Evolutionary conservation across 2,329 filamentous ascomycete species (phyloP), one percentile per base, ranked within the genome.

Genomic region (Paradendryphiella salina): DNA sequence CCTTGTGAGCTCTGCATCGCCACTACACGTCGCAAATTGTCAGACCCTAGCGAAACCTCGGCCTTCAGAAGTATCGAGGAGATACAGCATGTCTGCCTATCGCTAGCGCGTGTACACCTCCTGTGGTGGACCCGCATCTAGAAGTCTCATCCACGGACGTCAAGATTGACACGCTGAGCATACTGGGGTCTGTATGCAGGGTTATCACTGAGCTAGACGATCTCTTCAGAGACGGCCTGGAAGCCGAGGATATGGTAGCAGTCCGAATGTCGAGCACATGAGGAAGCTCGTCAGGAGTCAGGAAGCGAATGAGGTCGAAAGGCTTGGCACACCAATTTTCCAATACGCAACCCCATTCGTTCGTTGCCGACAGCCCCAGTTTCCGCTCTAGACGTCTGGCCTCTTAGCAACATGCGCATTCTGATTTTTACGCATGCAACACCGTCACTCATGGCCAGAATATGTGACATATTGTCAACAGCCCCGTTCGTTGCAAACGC

Each of bases 151-250:
- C 20, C 33, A 46, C 29, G 46, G 50, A 55, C 37, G 50, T 58
- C 42, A 35, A 52, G 32, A 50, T 51, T 53, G 49, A 52, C 51
- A 42, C 35, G 28, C 26, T 37, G 6, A 36, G 13, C 33, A 40
- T 40, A 23, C 37, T n/a, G 26, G 45, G 49, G 38, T 17, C 21
- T 36, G 28, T 31, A 57, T 52, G 56, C 58, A 62, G 56, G 56
- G 57, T 55, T 39, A 44, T 41, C 20, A 33, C 39, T 41, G 41
- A 50, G 49, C 46, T 55, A 43, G 46, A 32, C 23, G 26, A 41
- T 40, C 29, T 21, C 34, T 20, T 15, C 36, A 10, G 38, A 17
- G 13, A 15, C 35, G 36, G 38, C 33, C 23, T 46, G 8, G 15
- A 34, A 48, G 48, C 54, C 31, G 50, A 60, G 37, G 23, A 34